Evolutionary conservation across 768 basidiomycete genomes (phyloP), one percentile per base, ranked within the genome.

Genomic region (Boletellus ananas): DNA sequence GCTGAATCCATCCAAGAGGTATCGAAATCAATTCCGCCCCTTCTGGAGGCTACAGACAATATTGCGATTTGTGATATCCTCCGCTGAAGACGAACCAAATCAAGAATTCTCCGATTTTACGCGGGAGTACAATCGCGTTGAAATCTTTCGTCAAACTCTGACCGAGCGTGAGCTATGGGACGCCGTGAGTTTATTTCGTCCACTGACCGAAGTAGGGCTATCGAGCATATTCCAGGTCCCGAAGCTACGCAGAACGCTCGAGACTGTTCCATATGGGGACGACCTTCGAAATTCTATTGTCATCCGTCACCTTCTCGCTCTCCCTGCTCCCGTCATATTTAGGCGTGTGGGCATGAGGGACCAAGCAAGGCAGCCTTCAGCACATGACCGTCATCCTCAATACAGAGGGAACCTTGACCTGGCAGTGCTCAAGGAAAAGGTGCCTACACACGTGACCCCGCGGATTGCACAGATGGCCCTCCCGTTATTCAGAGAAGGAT

Each of bases 381-480:
- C 25, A 16, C 31, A 3, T 13, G 43, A 51, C n/a, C 17, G 43
- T 11, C 38, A 16, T 9, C 23, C 51, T 12, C 37, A 58, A 3
- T 58, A 56, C 48, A 58, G 38, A 0, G 75, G 74, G 0, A 79
- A 82, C 56, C 67, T 72, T 6, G 87, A 90, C 57, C 55, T 78
- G 4, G 76, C 73, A 2, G 79, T 85, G 2, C 70, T 88, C 16
- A 78, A 80, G 54, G 75, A 77, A 27, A 79, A 81, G 55, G 75
- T 65, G 16, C 66, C 70, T 5, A 87, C 85, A 0, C 78, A 79
- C 41, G 84, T 90, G 8, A 88, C 86, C 0, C 79, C 80, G 0
- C 70, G 73, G 17, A 81, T 90, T 38, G 74, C 73, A 6, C 58
- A 66, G 9, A 64, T 88, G 8, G 79, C 84, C 0, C 29, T 60